These are phyloP conservation scores for Bondarzewia mesenterica DNA, from an alignment of 1,284 basidiomycete genomes.

Conservation along the genomic window DNA sequence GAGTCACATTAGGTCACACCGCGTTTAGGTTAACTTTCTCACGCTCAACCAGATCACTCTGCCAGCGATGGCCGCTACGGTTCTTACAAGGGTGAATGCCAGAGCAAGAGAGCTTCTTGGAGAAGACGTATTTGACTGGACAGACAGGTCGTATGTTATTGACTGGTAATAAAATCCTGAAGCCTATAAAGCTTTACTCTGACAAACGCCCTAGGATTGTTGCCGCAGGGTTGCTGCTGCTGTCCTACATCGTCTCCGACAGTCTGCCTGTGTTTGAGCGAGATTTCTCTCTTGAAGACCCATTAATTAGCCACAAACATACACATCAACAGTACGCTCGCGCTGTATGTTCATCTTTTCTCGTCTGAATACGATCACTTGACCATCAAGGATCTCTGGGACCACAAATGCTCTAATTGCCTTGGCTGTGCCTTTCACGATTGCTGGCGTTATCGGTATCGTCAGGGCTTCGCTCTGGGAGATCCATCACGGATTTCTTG, in stretches of 20 bases:
- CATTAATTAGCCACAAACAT: conserved; percentile 44
- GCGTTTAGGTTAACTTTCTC: not conserved
- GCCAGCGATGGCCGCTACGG: not conserved
- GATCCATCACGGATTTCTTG: conserved; percentile 50
- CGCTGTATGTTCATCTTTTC: conserved; percentile 7
- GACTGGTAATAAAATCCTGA: too few species aligned
- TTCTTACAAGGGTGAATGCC: not conserved
- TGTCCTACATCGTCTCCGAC: conserved; percentile 18
- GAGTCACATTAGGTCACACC: not conserved
- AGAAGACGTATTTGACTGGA: conserved; percentile 38
- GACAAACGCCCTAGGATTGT: too few species aligned
- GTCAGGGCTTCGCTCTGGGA: conserved; percentile 37
- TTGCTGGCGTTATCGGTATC: conserved; percentile 29
- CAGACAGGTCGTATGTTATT: conserved; percentile 27
- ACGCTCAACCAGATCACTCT: not conserved
- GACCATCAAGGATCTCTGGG: conserved; percentile 37
- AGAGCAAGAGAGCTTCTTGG: conserved; percentile 19
- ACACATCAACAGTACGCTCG: conserved; percentile 36
- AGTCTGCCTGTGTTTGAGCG: conserved; percentile 42
- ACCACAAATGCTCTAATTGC: conserved; percentile 37
- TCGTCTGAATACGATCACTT: not conserved
- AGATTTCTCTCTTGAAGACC: conserved; percentile 42
- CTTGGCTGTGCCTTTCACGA: conserved; percentile 33
- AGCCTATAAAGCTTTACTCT: too few species aligned
- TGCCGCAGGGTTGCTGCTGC: not conserved